These are phyloP conservation scores for Auriscalpium vulgare DNA, from an alignment of 768 basidiomycete species.

Conservation along the genomic window DNA sequence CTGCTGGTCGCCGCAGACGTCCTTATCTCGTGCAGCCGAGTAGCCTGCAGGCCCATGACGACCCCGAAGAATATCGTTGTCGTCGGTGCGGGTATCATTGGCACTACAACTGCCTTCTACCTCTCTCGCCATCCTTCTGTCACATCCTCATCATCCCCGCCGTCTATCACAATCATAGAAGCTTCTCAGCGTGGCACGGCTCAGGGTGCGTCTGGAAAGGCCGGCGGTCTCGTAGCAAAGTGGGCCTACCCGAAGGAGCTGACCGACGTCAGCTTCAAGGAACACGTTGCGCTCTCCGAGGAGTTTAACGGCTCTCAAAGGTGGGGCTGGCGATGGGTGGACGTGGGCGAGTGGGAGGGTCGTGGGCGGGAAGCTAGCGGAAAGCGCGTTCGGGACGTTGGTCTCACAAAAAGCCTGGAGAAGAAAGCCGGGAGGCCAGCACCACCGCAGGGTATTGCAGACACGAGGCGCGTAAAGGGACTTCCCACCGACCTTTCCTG, in stretches of 20 bases:
- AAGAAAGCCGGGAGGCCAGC: conserved; percentile 38
- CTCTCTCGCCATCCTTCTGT: conserved; percentile 51
- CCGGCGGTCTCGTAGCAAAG: conserved; percentile 77
- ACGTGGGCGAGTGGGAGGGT: conserved; percentile 71
- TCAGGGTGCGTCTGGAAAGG: conserved; percentile 78
- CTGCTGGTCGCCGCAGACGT: too few species aligned
- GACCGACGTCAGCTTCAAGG: conserved; percentile 60
- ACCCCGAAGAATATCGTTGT: conserved; percentile 46
- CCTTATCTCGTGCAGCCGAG: too few species aligned
- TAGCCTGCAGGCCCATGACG: not conserved
- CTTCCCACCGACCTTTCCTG: conserved; percentile 27
- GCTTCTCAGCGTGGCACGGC: conserved; percentile 61
- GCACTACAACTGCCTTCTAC: conserved; percentile 79
- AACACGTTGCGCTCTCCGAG: conserved; percentile 67
- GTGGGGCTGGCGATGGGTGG: conserved; percentile 82
- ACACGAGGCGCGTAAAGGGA: conserved; percentile 9
- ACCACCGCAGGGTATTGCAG: conserved; percentile 6
- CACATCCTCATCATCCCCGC: conserved; percentile 13
- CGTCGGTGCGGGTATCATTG: conserved; percentile 83
- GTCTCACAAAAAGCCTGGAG: conserved; percentile 39
- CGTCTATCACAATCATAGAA: conserved; percentile 57
- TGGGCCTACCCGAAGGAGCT: conserved; percentile 77
- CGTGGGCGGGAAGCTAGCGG: conserved; percentile 26
- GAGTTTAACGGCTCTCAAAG: conserved; percentile 57
- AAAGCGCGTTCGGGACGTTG: conserved; percentile 21